phyloP scores from a whole-genome alignment of 2,329 filamentous ascomycete species.

The Lecanicillium sp. region DNA sequence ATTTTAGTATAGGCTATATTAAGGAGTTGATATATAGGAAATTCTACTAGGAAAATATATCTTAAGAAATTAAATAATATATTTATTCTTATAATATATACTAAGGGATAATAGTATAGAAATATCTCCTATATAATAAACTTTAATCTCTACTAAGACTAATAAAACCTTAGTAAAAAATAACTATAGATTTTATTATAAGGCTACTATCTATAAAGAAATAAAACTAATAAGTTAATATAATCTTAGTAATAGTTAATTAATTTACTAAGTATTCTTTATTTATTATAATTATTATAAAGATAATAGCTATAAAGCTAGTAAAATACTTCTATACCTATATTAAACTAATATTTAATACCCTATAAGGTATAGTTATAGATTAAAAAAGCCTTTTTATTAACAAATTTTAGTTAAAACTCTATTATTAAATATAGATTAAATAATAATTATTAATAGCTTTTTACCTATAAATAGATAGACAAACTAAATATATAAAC shows the following conservation, averaged over 20 bases:
- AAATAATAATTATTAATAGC: not conserved
- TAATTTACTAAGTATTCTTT: not conserved
- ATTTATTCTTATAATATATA: not conserved
- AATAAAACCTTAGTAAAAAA: not conserved
- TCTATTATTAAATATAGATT: not conserved
- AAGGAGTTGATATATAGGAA: constrained; percentile 1
- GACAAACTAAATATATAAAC: not conserved
- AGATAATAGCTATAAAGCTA: not conserved
- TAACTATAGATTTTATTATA: constrained; percentile 7
- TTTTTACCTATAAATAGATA: constrained; percentile 1
- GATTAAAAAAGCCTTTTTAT: not conserved
- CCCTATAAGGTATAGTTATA: not conserved
- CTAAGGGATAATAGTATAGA: not conserved
- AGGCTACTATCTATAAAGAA: not conserved
- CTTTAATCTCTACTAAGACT: not conserved
- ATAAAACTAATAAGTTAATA: not conserved
- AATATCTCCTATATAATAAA: not conserved
- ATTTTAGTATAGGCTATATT: constrained; percentile 1
- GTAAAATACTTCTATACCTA: not conserved
- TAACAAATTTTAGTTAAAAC: not conserved
- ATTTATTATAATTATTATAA: not conserved
- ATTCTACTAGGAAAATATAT: constrained; percentile 3
- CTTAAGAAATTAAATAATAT: constrained; percentile 3
- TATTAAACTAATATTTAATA: not conserved
- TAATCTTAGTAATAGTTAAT: not conserved